A percentile compares a stretch with the other conserved stretches of the same genome.
Conservation (phyloP, 2,329 filamentous ascomycete genomes). For the Alternaria gansuensis region DNA sequence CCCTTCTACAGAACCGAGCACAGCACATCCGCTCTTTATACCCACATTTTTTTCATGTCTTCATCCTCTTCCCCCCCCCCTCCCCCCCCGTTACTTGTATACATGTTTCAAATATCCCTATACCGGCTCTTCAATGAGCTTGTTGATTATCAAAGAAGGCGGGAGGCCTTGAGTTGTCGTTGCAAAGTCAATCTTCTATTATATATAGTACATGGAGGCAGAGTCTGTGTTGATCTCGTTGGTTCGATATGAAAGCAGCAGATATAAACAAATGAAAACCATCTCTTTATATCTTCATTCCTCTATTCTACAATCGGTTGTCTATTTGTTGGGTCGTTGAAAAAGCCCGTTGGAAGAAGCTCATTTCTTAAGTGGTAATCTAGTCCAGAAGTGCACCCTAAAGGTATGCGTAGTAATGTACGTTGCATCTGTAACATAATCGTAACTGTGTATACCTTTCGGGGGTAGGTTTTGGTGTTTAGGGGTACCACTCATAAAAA, state of each 20-base stretch:
- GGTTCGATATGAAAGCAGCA: neutral
- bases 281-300: neutral
- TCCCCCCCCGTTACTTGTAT: conserved; percentile 5
- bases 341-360: neutral
- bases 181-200: neutral
- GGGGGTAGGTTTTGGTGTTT: too few species aligned
- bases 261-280: conserved; percentile 5
- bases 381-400: too few species aligned
- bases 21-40: conserved; percentile 22
- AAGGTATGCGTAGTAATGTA: too few species aligned
- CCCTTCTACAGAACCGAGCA: conserved; percentile 16
- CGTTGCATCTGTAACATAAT: too few species aligned
- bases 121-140: conserved; percentile 3
- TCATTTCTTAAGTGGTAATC: neutral
- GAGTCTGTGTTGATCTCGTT: neutral
- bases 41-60: neutral
- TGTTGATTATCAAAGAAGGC: conserved; percentile 5
- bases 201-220: neutral
- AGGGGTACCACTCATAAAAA: neutral
- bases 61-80: neutral
- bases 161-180: neutral
- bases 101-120: conserved; percentile 10
- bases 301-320: neutral
- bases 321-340: neutral
- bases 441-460: too few species aligned